A percentile compares a stretch with the other conserved stretches of the same genome.
Evolutionary conservation across 306 rosid genomes (phyloP).

Genomic region (Canavalia ensiformis): DNA sequence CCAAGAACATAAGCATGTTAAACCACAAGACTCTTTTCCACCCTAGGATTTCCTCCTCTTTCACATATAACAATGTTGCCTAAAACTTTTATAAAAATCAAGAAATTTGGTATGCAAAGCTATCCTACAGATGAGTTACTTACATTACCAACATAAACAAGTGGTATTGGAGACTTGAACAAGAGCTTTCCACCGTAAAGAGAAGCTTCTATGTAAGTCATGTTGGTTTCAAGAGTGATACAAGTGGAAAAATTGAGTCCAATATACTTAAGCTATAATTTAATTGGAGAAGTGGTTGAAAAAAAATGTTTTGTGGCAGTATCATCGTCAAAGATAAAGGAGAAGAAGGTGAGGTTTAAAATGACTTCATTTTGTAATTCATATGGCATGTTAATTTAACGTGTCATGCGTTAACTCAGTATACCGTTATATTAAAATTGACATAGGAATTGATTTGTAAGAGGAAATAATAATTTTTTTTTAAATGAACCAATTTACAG

Average conservation of each 20-base stretch:
- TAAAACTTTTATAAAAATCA: slow-evolving; percentile 59
- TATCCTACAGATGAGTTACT: slow-evolving; percentile 60
- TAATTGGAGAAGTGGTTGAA: too few species aligned
- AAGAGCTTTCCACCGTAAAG: slow-evolving; percentile 68
- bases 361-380: too few species aligned
- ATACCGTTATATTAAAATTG: too few species aligned
- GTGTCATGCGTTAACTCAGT: too few species aligned
- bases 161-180: slow-evolving; percentile 56
- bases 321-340: too few species aligned
- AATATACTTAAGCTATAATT: too few species aligned
- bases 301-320: too few species aligned
- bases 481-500: too few species aligned
- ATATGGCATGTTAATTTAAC: too few species aligned
- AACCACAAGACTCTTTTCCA: slow-evolving; percentile 75
- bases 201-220: slow-evolving; percentile 66
- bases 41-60: slow-evolving; percentile 80
- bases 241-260: slow-evolving; percentile 62
- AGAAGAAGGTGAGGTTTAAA: too few species aligned
- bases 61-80: slow-evolving; percentile 89
- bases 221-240: slow-evolving; percentile 68
- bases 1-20: slow-evolving; percentile 81
- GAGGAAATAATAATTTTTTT: too few species aligned
- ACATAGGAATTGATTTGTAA: too few species aligned
- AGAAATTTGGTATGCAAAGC: slow-evolving; percentile 57
- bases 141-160: slow-evolving; percentile 64